These are phyloP conservation scores for Candida andamanensis DNA, from an alignment of 805 yeast species.

Conservation along the genomic window DNA sequence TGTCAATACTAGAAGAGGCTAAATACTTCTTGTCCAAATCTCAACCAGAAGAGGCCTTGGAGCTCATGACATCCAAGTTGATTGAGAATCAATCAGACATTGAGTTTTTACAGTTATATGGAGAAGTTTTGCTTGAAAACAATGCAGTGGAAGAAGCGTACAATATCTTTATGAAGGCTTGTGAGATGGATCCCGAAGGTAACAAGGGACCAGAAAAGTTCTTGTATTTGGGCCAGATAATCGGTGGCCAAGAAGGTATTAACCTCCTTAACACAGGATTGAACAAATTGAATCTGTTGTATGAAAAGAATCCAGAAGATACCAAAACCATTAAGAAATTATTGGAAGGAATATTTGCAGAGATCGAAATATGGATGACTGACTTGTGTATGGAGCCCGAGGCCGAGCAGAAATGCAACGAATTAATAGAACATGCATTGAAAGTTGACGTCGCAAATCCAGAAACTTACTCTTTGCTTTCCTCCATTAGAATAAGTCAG, in stretches of 20 bases:
- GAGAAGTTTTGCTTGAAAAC: conserved; percentile 74
- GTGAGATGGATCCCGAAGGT: conserved; percentile 68
- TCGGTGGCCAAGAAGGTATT: conserved; percentile 78
- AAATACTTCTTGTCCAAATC: conserved; percentile 41
- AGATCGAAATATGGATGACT: conserved; percentile 96
- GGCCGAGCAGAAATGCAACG: conserved; percentile 80
- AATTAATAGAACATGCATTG: conserved; percentile 59
- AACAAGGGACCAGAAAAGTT: conserved; percentile 71
- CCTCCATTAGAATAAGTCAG: conserved; percentile 88
- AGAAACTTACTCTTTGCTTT: conserved; percentile 76
- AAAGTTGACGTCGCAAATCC: conserved; percentile 58
- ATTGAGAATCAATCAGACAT: conserved; percentile 29
- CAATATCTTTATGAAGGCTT: conserved; percentile 51
- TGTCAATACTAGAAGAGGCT: conserved; percentile 23
- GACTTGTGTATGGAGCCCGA: conserved; percentile 91
- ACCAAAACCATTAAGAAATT: conserved; percentile 46
- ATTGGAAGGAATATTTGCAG: conserved; percentile 73
- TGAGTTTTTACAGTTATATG: conserved; percentile 53
- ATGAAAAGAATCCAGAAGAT: conserved; percentile 17
- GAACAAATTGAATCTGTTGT: conserved; percentile 21
- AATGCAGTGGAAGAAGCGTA: conserved; percentile 80
- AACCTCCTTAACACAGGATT: conserved; percentile 59
- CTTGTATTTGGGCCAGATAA: conserved; percentile 83
- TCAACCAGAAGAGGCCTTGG: conserved; percentile 52
- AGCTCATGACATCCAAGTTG: conserved; percentile 36